Conservation (phyloP, 768 basidiomycete genomes). For the Arthromyces matolae region DNA sequence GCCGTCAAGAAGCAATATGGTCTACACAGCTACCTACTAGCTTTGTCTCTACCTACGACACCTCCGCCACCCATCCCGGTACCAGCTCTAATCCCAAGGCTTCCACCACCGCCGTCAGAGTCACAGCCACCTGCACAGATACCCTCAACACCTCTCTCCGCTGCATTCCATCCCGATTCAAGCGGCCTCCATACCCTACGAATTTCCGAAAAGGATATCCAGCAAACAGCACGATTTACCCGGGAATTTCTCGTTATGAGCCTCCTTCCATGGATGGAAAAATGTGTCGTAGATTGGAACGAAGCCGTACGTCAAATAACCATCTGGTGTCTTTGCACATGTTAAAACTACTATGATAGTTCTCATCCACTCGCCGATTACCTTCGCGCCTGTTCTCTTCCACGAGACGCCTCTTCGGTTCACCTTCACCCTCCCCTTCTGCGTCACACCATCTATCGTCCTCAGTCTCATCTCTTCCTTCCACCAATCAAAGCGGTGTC, state of each 20-base stretch:
- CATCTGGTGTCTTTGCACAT: neutral
- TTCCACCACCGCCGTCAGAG: slow-evolving; percentile 50
- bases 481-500: slow-evolving; percentile 24
- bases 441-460: slow-evolving; percentile 35
- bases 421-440: slow-evolving; percentile 48
- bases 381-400: slow-evolving; percentile 85
- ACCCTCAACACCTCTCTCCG: slow-evolving; percentile 17
- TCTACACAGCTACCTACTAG: slow-evolving; percentile 68
- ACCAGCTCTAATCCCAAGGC: slow-evolving; percentile 60
- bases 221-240: slow-evolving; percentile 70
- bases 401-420: slow-evolving; percentile 79
- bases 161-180: slow-evolving; percentile 20
- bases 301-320: slow-evolving; percentile 50
- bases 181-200: slow-evolving; percentile 40
- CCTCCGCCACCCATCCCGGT: slow-evolving; percentile 66
- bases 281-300: slow-evolving; percentile 90
- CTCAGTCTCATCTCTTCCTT: slow-evolving; percentile 38
- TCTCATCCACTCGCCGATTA: slow-evolving; percentile 71
- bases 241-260: slow-evolving; percentile 89
- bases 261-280: slow-evolving; percentile 95
- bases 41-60: slow-evolving; percentile 56
- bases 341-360: slow-evolving; percentile 32
- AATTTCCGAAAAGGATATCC: slow-evolving; percentile 70
- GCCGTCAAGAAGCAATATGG: slow-evolving; percentile 88
- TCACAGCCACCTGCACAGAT: slow-evolving; percentile 19